These are phyloP conservation scores for Globisporangium paroecandrum DNA, from an alignment of 352 stramenopile species.

Conservation along the genomic window DNA sequence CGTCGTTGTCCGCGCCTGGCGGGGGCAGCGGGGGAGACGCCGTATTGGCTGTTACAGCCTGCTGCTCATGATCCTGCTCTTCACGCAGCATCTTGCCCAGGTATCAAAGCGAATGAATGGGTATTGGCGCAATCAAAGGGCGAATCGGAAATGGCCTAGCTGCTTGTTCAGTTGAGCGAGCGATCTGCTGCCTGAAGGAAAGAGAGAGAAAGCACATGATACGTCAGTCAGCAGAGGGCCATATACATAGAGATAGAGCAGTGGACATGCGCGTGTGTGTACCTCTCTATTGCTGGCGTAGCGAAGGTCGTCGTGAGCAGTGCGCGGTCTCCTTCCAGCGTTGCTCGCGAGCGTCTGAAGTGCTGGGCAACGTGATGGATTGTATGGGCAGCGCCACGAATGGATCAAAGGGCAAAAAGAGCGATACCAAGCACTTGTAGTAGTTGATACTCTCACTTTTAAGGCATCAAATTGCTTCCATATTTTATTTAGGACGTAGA, in stretches of 20 bases:
- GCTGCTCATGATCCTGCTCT: background rate
- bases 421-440: background rate
- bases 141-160: background rate
- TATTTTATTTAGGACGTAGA: background rate
- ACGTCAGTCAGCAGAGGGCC: background rate
- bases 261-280: background rate
- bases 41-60: background rate
- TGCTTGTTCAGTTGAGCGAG: background rate
- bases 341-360: background rate
- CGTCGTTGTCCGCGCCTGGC: constrained; percentile 11
- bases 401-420: constrained; percentile 2
- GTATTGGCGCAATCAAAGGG: constrained; percentile 4
- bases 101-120: background rate
- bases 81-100: constrained; percentile 6
- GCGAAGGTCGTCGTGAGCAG: constrained; percentile 4
- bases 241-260: background rate
- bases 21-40: background rate
- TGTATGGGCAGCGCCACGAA: constrained; percentile 4
- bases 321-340: background rate
- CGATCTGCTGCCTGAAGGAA: background rate
- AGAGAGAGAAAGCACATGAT: background rate
- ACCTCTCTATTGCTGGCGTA: constrained; percentile 2
- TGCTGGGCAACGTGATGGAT: background rate
- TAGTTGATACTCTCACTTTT: background rate
- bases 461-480: background rate